Evolutionary conservation across 495 filamentous ascomycete genomes (phyloP).

Genomic region (Penicillium canariense): DNA sequence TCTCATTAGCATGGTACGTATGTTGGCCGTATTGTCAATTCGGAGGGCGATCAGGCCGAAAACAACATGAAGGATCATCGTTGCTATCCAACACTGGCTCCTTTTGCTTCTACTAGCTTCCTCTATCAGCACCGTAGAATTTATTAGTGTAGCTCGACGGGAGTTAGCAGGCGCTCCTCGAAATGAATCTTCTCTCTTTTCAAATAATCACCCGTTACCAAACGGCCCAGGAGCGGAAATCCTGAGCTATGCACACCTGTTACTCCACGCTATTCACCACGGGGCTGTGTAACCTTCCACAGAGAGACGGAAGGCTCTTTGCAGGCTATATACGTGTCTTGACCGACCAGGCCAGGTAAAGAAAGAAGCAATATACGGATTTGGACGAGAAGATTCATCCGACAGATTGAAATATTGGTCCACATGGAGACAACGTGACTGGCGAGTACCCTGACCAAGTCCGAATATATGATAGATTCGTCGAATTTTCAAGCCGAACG

Average conservation of each 20-base stretch:
- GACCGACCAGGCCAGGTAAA: neutral
- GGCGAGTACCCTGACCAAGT: neutral
- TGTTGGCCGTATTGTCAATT: neutral
- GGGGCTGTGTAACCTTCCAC: constrained; percentile 2
- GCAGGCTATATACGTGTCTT: neutral
- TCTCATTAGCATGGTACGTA: neutral
- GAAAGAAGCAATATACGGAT: neutral
- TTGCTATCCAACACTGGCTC: neutral
- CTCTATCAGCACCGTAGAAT: neutral
- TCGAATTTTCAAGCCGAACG: constrained; percentile 8
- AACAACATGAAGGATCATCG: neutral
- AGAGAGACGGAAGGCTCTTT: neutral
- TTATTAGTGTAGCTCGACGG: neutral
- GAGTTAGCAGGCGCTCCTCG: neutral
- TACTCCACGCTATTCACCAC: constrained; percentile 1
- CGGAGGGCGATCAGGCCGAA: neutral
- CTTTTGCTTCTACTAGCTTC: neutral
- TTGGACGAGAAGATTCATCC: neutral
- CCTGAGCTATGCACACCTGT: neutral
- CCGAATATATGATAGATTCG: constrained; percentile 3
- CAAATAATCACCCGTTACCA: neutral
- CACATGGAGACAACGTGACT: neutral
- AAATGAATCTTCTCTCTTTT: neutral
- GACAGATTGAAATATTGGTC: neutral
- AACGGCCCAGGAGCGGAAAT: neutral